A percentile compares a stretch with the other conserved stretches of the same genome.
Conservation (phyloP, 768 basidiomycete species). For the Pulveroboletus ravenelii region DNA sequence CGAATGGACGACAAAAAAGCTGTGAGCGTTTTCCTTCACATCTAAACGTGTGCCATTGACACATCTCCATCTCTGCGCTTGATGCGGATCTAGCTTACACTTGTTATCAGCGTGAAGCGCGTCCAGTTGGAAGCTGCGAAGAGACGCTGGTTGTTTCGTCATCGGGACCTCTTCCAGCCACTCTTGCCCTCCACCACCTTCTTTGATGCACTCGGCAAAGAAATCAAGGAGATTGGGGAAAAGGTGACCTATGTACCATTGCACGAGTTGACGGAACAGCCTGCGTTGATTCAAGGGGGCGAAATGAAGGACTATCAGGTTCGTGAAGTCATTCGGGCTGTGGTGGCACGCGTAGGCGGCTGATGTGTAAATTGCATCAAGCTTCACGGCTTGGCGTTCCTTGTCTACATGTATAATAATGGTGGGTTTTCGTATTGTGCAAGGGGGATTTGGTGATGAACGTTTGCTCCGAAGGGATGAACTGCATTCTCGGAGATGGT, state of each 20-base stretch:
- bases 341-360: background rate
- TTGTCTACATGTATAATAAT: constrained; percentile 64
- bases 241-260: constrained; percentile 32
- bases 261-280: constrained; percentile 43
- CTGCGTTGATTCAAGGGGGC: constrained; percentile 47
- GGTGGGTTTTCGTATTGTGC: constrained; percentile 32
- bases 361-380: constrained; percentile 13
- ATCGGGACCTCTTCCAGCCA: constrained; percentile 43
- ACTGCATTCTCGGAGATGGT: constrained; percentile 71
- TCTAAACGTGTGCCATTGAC: background rate
- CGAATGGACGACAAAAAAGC: constrained; percentile 38
- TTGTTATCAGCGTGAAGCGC: constrained; percentile 34
- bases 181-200: constrained; percentile 42
- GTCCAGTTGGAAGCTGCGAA: constrained; percentile 38
- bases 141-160: constrained; percentile 43
- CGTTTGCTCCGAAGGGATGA: constrained; percentile 43
- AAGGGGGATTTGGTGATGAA: background rate
- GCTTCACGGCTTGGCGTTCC: constrained; percentile 62
- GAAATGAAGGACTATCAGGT: constrained; percentile 73
- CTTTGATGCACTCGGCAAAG: constrained; percentile 34
- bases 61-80: background rate
- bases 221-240: constrained; percentile 26
- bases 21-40: constrained; percentile 23
- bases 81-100: constrained; percentile 35
- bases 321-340: constrained; percentile 2